Evolutionary conservation across 2,329 filamentous ascomycete genomes (phyloP).

Genomic region (Tolypocladium tundrense): DNA sequence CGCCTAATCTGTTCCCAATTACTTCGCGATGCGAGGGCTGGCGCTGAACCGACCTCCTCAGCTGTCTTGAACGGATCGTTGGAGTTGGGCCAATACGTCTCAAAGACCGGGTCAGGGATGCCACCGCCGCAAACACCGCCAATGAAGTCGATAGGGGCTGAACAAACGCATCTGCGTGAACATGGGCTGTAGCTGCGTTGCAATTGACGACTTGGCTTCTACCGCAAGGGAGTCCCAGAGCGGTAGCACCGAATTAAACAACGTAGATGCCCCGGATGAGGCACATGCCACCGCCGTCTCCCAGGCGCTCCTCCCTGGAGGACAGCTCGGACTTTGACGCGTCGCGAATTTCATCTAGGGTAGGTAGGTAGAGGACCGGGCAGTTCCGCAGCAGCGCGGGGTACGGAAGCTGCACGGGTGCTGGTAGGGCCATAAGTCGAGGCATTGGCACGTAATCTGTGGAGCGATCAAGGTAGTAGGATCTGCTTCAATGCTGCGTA

Average conservation of each 20-base stretch:
- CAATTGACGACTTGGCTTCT: constrained; percentile 4
- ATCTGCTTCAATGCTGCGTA: no score
- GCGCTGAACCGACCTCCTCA: constrained; percentile 3
- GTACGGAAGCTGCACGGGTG: no score
- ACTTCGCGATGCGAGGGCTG: constrained; percentile 1
- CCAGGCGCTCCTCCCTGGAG: background rate
- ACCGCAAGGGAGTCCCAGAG: constrained; percentile 3
- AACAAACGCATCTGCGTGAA: background rate
- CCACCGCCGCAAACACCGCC: background rate
- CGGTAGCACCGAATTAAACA: background rate
- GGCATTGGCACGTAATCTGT: no score
- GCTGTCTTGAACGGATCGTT: constrained; percentile 3
- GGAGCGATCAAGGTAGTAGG: no score
- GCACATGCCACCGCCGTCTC: background rate
- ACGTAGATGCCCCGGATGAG: constrained; percentile 1
- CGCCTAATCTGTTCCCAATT: background rate
- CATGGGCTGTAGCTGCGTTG: constrained; percentile 1
- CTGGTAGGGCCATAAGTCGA: no score
- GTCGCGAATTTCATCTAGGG: no score
- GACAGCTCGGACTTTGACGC: no score
- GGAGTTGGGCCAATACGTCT: background rate
- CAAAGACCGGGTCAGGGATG: background rate
- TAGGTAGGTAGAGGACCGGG: no score
- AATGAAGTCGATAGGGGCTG: background rate
- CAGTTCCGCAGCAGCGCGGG: no score